Evolutionary conservation across 441 rosid species (phyloP).

Genomic region (Manihot esculenta): DNA sequence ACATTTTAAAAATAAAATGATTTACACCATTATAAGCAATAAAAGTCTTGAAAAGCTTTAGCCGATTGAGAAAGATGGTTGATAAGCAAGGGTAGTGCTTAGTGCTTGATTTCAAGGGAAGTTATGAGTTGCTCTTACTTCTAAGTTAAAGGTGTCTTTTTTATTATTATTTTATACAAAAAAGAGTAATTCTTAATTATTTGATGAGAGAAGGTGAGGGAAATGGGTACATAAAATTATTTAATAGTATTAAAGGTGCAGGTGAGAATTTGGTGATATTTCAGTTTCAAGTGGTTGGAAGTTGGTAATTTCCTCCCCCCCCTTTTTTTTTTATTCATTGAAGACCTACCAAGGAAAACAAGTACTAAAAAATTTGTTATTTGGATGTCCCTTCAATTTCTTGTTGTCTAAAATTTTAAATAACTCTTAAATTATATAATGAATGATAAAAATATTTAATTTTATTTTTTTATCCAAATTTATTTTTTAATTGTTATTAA

Average conservation of each 20-base stretch:
- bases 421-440: no score
- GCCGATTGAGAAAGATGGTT: not conserved
- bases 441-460: no score
- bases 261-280: constrained; percentile 50
- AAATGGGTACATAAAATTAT: not conserved
- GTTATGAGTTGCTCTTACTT: constrained; percentile 45
- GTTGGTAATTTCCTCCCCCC: no score
- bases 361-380: no score
- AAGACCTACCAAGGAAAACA: no score
- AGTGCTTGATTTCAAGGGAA: constrained; percentile 21
- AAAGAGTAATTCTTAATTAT: not conserved
- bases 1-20: no score
- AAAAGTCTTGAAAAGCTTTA: not conserved
- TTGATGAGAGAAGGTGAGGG: constrained; percentile 5
- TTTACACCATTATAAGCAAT: no score
- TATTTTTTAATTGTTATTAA: no score
- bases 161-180: constrained; percentile 23
- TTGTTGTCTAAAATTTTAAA: no score
- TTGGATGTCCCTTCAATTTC: no score
- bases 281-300: constrained; percentile 52
- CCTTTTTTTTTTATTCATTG: no score
- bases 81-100: constrained; percentile 3
- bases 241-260: constrained; percentile 19
- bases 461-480: no score
- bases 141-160: constrained; percentile 39